These are phyloP conservation scores for Trichophyton mentagrophytes DNA, from an alignment of 2,329 filamentous ascomycete species.

Conservation along the genomic window DNA sequence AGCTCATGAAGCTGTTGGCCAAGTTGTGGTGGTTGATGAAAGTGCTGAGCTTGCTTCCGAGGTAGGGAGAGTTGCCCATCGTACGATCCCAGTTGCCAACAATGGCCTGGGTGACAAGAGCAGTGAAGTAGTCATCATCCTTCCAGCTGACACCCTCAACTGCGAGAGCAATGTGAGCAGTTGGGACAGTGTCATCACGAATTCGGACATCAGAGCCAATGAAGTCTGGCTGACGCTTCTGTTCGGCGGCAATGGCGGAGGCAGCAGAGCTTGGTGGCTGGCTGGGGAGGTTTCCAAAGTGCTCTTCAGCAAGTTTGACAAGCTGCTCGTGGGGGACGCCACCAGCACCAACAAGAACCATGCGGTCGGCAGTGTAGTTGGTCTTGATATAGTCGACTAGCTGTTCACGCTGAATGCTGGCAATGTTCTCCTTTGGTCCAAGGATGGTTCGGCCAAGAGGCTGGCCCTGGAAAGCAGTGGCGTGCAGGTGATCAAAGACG, in stretches of 20 bases:
- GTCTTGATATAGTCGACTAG: slow-evolving; percentile 94
- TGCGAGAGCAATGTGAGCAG: slow-evolving; percentile 94
- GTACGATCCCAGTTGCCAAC: slow-evolving; percentile 99
- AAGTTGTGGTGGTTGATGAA: slow-evolving; percentile 90
- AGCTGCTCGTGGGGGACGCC: slow-evolving; percentile 88
- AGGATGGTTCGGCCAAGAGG: slow-evolving; percentile 95
- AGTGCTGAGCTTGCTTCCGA: slow-evolving; percentile 94
- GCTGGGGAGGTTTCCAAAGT: slow-evolving; percentile 70
- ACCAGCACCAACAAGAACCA: slow-evolving; percentile 94
- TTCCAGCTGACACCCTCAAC: slow-evolving; percentile 99
- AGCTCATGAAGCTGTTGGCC: slow-evolving; percentile 99
- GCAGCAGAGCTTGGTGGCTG: slow-evolving; percentile 63
- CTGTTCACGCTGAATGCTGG: slow-evolving; percentile 84
- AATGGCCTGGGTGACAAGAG: slow-evolving; percentile 91
- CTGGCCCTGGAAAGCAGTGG: slow-evolving; percentile 94
- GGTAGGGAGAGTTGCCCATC: slow-evolving; percentile 92
- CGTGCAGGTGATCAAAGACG: slow-evolving; percentile 97
- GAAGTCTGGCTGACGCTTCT: slow-evolving; percentile 85
- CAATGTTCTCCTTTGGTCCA: slow-evolving; percentile 95
- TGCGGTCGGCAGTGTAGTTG: slow-evolving; percentile 99
- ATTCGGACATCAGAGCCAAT: slow-evolving; percentile 91
- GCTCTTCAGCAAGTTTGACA: slow-evolving; percentile 89
- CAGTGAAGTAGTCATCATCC: slow-evolving; percentile 98
- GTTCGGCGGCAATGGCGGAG: slow-evolving; percentile 55
- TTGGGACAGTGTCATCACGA: slow-evolving; percentile 89